These are phyloP conservation scores for Podospora pseudopauciseta DNA, from an alignment of 495 filamentous ascomycete genomes.

Conservation along the genomic window DNA sequence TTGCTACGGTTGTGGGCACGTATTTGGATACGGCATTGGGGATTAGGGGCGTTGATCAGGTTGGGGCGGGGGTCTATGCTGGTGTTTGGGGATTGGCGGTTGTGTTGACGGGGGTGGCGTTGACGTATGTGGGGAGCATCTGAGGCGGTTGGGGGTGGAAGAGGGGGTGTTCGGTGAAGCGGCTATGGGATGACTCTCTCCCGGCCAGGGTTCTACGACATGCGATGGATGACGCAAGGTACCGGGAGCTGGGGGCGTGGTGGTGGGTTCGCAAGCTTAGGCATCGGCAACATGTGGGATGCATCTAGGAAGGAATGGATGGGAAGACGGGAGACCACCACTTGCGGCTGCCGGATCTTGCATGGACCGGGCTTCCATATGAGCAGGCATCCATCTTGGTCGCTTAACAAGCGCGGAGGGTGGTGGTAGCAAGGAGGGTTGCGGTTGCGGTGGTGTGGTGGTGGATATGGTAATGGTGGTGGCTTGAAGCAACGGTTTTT, in stretches of 20 bases:
- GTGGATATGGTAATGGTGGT: background rate
- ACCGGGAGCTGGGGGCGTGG: constrained; percentile 5
- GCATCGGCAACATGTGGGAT: constrained; percentile 3
- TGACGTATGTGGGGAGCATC: constrained; percentile 39
- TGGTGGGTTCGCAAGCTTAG: constrained; percentile 10
- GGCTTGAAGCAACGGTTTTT: background rate
- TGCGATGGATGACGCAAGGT: constrained; percentile 2
- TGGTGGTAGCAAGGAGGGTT: background rate
- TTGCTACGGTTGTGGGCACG: constrained; percentile 58
- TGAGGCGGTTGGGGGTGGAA: constrained; percentile 8
- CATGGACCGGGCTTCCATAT: constrained; percentile 14
- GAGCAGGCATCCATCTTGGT: constrained; percentile 17
- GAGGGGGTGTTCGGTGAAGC: background rate
- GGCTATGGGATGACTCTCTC: background rate
- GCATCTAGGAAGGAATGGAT: constrained; percentile 7
- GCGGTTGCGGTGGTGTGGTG: background rate
- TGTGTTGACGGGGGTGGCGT: constrained; percentile 53
- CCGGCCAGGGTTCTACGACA: background rate
- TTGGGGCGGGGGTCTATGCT: constrained; percentile 67
- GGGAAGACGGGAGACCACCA: background rate
- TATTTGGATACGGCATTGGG: constrained; percentile 59
- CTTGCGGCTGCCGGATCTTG: constrained; percentile 7
- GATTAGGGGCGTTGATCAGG: constrained; percentile 60
- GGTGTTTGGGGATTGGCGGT: constrained; percentile 64
- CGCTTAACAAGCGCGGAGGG: background rate